Evolutionary conservation across 768 basidiomycete genomes (phyloP).

Genomic region (Leccinum disarticulatum): DNA sequence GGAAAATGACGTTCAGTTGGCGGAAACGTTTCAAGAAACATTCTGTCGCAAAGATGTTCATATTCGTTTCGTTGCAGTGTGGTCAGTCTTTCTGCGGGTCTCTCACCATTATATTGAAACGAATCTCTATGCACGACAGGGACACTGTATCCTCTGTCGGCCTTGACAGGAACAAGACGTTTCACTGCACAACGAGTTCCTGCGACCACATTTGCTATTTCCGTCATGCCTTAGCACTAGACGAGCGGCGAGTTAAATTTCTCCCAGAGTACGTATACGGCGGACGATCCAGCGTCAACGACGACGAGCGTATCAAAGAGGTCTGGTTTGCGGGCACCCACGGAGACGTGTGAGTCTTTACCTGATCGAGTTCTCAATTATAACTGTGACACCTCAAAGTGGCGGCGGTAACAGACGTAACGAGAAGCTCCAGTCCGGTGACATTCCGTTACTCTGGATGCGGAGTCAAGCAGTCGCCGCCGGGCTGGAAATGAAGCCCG

Average conservation of each 20-base stretch:
- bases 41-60: slow-evolving; percentile 36
- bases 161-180: slow-evolving; percentile 26
- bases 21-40: slow-evolving; percentile 34
- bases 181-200: slow-evolving; percentile 33
- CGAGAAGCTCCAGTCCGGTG: slow-evolving; percentile 28
- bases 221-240: slow-evolving; percentile 47
- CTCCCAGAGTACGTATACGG: slow-evolving; percentile 43
- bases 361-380: neutral
- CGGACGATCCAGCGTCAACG: slow-evolving; percentile 12
- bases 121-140: slow-evolving; percentile 26
- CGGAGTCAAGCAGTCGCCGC: slow-evolving; percentile 29
- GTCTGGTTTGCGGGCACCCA: slow-evolving; percentile 45
- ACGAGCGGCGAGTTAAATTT: slow-evolving; percentile 49
- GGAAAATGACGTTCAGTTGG: slow-evolving; percentile 22
- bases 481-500: slow-evolving; percentile 23
- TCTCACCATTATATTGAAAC: neutral
- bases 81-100: slow-evolving; percentile 29
- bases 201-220: slow-evolving; percentile 41
- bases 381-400: slow-evolving; percentile 7
- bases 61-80: slow-evolving; percentile 47
- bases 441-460: slow-evolving; percentile 34
- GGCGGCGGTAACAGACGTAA: slow-evolving; percentile 32
- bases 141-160: slow-evolving; percentile 50
- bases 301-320: slow-evolving; percentile 35
- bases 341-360: slow-evolving; percentile 37